A percentile compares a stretch with the other conserved stretches of the same genome.
Evolutionary conservation across 2,329 filamentous ascomycete genomes (phyloP).

Genomic region (Beauveria scarabaeidicola): DNA sequence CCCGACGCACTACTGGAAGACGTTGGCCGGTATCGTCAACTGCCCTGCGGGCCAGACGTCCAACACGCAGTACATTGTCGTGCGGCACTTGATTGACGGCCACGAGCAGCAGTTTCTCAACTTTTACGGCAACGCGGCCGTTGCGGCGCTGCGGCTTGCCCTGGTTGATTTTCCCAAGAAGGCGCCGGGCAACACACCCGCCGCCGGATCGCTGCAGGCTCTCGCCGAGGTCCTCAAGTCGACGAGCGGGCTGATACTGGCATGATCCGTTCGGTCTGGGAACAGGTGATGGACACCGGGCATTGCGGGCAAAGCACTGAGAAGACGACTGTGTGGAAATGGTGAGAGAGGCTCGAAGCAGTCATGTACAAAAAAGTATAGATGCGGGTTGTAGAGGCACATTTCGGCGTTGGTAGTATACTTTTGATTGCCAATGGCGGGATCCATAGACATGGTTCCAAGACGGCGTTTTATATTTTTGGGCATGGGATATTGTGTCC

Average conservation of each 20-base stretch:
- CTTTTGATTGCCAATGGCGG: neutral
- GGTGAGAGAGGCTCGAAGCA: neutral
- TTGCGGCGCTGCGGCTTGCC: conserved; percentile 62
- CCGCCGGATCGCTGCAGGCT: conserved; percentile 43
- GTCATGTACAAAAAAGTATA: neutral
- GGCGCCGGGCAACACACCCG: conserved; percentile 38
- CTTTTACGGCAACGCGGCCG: conserved; percentile 70
- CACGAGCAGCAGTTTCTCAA: conserved; percentile 67
- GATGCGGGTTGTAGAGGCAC: neutral
- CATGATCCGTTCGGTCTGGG: conserved; percentile 14
- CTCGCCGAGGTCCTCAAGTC: conserved; percentile 44
- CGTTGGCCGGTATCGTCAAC: conserved; percentile 68
- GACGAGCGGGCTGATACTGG: conserved; percentile 41
- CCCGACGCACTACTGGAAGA: conserved; percentile 73
- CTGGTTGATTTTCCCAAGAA: conserved; percentile 64
- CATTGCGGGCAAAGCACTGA: neutral
- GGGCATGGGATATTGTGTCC: neutral
- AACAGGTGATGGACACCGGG: neutral
- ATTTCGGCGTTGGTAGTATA: neutral
- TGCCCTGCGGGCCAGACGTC: conserved; percentile 59
- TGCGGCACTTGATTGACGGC: conserved; percentile 63
- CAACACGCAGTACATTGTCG: conserved; percentile 63
- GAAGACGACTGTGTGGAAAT: neutral
- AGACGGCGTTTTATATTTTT: neutral
- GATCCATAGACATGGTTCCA: neutral